Conservation (phyloP, 352 stramenopile genomes). For the Phytophthora sp. region DNA sequence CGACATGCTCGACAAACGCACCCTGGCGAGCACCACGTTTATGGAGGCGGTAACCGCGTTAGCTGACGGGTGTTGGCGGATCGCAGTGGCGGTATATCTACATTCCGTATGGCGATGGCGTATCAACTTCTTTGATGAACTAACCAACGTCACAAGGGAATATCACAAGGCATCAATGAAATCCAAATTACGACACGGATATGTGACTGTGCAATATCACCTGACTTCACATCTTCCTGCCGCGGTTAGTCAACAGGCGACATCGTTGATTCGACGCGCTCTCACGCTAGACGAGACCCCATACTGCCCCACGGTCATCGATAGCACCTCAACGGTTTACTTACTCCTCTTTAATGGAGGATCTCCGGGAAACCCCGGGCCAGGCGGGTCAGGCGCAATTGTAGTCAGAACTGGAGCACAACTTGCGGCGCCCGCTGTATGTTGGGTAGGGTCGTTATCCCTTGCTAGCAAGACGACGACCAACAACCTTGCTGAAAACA, state of each 20-base stretch:
- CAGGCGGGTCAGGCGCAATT: too few relatives aligned
- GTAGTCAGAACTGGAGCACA: too few relatives aligned
- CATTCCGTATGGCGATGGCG: neutral
- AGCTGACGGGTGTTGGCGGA: neutral
- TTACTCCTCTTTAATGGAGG: neutral
- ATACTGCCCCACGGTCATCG: too few relatives aligned
- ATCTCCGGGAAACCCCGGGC: neutral
- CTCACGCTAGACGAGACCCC: too few relatives aligned
- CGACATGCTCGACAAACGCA: neutral
- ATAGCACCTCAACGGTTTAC: too few relatives aligned
- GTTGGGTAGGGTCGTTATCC: neutral
- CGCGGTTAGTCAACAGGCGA: too few relatives aligned
- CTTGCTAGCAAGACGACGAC: neutral
- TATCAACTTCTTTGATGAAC: neutral
- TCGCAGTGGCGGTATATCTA: neutral
- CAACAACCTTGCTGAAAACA: slow-evolving; percentile 3
- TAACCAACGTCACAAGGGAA: neutral
- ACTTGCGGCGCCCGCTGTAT: too few relatives aligned
- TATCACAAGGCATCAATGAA: neutral
- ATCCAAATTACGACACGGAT: neutral
- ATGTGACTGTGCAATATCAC: neutral
- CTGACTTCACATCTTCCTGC: too few relatives aligned
- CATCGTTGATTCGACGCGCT: too few relatives aligned
- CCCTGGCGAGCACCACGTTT: neutral
- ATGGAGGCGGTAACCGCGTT: neutral